Base-by-base conservation (phyloP, 1,139 yeast species). In the Diutina pseudorugosa region DNA sequence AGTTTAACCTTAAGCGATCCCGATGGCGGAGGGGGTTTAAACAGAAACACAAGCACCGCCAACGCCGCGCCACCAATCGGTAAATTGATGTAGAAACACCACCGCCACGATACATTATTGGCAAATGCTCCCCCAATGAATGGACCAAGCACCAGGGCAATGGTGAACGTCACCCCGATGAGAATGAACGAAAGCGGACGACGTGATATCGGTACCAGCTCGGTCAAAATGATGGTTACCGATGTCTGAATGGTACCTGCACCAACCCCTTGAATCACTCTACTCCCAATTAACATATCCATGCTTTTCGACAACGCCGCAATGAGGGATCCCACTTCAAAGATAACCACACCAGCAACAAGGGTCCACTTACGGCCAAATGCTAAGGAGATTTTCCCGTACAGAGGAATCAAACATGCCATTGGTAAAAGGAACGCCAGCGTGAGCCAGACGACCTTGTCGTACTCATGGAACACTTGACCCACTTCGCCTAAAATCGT, bases 1-100 rank as follows among this genome's bases (percentile, higher is more conserved):
- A 81, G 59, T 60, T 79, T 80, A 47, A 66, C 66, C 44, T 60
- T 60, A 49, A 75, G 56, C 48, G 67, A 63, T 3, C 79, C 77
- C 41, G 63, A 63, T 1, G 80, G 72, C 48, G 58, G 67, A 14
- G 83, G 84, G 16, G 89, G 86, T 47, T 76, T 70, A 65, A 80
- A 82, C n/a, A 76, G 71, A 49, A 71, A 59, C 7, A 70, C 55
- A 51, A 85, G 69, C 20, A 76, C 61, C 0, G 66, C 62, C 18
- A 76, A 65, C 0, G 85, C 82, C 3, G 75, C 56, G 0, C 85
- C 89, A 18, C 87, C 86, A 51, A 83, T 67, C 4, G 91, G 89
- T 55, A 85, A 65, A 62, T 84, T 85, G 59, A 85, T 73, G 64
- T 80, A 85, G 63, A 85, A 85, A 59, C 88, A 81, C 91, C 91